A percentile compares a stretch with the other conserved stretches of the same genome.
Conservation (phyloP, 148 eudicot genomes). For the Talinum fruticosum region DNA sequence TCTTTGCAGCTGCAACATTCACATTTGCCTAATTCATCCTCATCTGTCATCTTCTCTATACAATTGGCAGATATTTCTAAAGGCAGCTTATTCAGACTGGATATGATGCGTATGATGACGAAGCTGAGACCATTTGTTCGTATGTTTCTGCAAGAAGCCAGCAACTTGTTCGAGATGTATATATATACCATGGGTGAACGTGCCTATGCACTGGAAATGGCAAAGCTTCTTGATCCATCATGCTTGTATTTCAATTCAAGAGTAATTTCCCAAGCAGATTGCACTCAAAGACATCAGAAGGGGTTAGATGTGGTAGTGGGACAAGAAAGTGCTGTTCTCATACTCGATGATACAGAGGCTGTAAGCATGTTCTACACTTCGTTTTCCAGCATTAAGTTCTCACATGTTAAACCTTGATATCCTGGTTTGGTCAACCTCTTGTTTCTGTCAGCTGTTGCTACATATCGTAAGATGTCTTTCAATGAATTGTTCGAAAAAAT, state of each 20-base stretch:
- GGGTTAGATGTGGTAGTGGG: constrained; percentile 93
- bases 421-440: not conserved
- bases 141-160: constrained; percentile 75
- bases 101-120: constrained; percentile 78
- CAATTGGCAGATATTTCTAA: constrained; percentile 50
- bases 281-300: constrained; percentile 75
- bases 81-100: constrained; percentile 65
- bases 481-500: no score
- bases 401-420: not conserved
- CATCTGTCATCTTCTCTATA: constrained; percentile 5
- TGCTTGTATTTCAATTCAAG: constrained; percentile 49
- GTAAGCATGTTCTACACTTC: constrained; percentile 35
- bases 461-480: no score
- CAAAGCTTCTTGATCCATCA: constrained; percentile 69
- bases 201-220: constrained; percentile 81
- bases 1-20: not conserved
- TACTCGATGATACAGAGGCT: constrained; percentile 89
- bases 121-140: constrained; percentile 92
- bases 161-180: constrained; percentile 80
- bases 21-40: not conserved
- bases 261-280: constrained; percentile 81
- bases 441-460: not conserved
- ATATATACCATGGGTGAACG: constrained; percentile 97
- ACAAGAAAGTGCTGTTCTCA: constrained; percentile 74
- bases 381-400: not conserved